A percentile compares a stretch with the other conserved stretches of the same genome.
phyloP scores from a whole-genome alignment of 2,329 filamentous ascomycete genomes.

The Aureobasidium sp. region DNA sequence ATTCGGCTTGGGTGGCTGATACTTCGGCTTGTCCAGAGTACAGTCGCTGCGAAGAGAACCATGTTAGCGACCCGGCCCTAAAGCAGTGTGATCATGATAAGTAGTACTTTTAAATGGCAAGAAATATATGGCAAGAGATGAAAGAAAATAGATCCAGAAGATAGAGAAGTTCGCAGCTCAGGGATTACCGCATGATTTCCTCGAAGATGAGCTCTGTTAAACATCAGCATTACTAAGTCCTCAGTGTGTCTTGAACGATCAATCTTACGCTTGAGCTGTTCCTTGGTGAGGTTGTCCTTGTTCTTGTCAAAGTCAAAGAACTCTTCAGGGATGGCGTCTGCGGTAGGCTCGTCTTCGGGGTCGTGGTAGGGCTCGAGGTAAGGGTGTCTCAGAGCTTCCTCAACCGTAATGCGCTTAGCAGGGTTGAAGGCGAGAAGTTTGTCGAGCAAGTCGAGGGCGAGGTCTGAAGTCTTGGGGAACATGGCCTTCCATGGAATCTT shows the following conservation, averaged over 20 bases:
- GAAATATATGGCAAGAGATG: conserved; percentile 16
- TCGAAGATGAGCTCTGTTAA: conserved; percentile 75
- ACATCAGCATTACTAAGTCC: not conserved
- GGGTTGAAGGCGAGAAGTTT: conserved; percentile 97
- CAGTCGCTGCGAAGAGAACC: not conserved
- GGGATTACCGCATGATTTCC: conserved; percentile 71
- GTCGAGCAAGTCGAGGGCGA: conserved; percentile 88
- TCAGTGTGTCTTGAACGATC: conserved; percentile 5
- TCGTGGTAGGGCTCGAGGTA: conserved; percentile 99
- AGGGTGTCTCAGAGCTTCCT: conserved; percentile 93
- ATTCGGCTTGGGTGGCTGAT: not conserved
- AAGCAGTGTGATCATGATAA: not conserved
- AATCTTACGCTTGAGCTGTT: conserved; percentile 78
- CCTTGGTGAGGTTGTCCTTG: conserved; percentile 97
- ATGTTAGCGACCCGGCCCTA: not conserved
- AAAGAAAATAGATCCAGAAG: conserved; percentile 1
- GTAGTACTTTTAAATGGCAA: conserved; percentile 16
- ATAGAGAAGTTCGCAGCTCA: not conserved
- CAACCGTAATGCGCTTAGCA: conserved; percentile 95
- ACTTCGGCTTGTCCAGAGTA: not conserved
- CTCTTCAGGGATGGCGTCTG: conserved; percentile 92
- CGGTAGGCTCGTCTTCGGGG: conserved; percentile 94
- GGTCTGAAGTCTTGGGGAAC: conserved; percentile 98
- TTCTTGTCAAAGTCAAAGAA: conserved; percentile 99
- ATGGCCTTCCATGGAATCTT: conserved; percentile 96